Conservation (phyloP, 2,329 filamentous ascomycete genomes). For the Seiridium unicorne region DNA sequence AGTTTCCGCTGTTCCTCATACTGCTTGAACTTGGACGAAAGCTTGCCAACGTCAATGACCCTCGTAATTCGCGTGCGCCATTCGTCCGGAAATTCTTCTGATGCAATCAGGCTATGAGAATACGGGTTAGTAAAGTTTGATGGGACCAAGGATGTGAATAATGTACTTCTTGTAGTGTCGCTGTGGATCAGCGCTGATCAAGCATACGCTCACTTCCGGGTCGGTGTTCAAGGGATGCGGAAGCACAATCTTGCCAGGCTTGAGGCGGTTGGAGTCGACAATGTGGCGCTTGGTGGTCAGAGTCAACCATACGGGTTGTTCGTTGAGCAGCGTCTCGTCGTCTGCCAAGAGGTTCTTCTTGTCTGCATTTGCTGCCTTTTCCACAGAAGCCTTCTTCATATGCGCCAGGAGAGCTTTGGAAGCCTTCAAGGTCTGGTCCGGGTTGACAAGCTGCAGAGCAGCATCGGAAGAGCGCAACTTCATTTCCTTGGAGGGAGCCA, state of each 20-base stretch:
- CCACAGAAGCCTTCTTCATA: slow-evolving; percentile 55
- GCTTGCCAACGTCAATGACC: slow-evolving; percentile 79
- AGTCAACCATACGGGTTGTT: slow-evolving; percentile 60
- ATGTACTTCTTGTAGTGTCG: slow-evolving; percentile 69
- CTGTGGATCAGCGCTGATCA: slow-evolving; percentile 72
- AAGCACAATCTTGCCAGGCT: slow-evolving; percentile 78
- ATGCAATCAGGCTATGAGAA: slow-evolving; percentile 68
- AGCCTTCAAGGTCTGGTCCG: slow-evolving; percentile 58
- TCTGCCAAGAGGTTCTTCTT: slow-evolving; percentile 58
- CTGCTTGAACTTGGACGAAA: slow-evolving; percentile 78
- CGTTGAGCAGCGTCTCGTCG: slow-evolving; percentile 40
- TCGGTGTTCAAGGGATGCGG: slow-evolving; percentile 74
- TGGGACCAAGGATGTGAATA: not conserved
- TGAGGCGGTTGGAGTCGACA: slow-evolving; percentile 71
- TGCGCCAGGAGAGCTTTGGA: slow-evolving; percentile 61
- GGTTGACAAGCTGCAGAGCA: slow-evolving; percentile 33
- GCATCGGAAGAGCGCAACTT: slow-evolving; percentile 22
- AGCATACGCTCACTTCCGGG: slow-evolving; percentile 58
- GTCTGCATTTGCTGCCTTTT: slow-evolving; percentile 40
- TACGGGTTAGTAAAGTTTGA: not conserved
- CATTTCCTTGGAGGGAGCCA: slow-evolving; percentile 41
- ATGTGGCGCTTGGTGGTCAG: slow-evolving; percentile 67
- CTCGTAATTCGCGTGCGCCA: slow-evolving; percentile 68
- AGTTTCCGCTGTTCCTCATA: slow-evolving; percentile 88
- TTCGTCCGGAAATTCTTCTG: slow-evolving; percentile 66